These are phyloP conservation scores for Lachnum nothofagi DNA, from an alignment of 2,329 filamentous ascomycete genomes.

Conservation along the genomic window DNA sequence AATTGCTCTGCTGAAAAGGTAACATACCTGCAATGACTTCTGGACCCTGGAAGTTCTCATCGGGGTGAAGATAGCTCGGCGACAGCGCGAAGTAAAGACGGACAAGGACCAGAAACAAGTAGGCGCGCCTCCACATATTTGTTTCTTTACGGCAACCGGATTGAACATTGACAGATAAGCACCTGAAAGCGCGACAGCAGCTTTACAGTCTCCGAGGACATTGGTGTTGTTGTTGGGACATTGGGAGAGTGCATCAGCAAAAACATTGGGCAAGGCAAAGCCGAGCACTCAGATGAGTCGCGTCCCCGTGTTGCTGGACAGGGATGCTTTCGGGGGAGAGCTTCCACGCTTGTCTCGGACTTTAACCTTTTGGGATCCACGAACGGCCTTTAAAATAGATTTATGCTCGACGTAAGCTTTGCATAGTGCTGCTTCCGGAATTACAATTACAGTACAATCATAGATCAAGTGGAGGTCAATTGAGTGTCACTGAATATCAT, in stretches of 20 bases:
- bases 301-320: neutral
- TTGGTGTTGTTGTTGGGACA: too few species aligned
- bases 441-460: too few species aligned
- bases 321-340: neutral
- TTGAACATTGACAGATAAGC: conserved; percentile 16
- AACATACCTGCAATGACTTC: conserved; percentile 89
- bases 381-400: too few species aligned
- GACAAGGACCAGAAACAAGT: conserved; percentile 77
- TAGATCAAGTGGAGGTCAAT: too few species aligned
- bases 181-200: conserved; percentile 22
- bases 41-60: conserved; percentile 98
- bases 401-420: too few species aligned
- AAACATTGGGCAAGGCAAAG: neutral
- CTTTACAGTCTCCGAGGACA: conserved; percentile 10
- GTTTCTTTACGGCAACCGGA: conserved; percentile 18
- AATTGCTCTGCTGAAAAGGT: neutral
- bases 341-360: too few species aligned
- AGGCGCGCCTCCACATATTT: conserved; percentile 88
- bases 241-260: too few species aligned
- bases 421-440: too few species aligned
- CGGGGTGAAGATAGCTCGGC: conserved; percentile 94
- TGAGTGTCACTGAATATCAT: too few species aligned
- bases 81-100: conserved; percentile 91
- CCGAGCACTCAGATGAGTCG: neutral
- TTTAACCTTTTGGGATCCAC: too few species aligned